phyloP scores from a whole-genome alignment of 2,329 filamentous ascomycete species.

The Aspergillus intermedius region DNA sequence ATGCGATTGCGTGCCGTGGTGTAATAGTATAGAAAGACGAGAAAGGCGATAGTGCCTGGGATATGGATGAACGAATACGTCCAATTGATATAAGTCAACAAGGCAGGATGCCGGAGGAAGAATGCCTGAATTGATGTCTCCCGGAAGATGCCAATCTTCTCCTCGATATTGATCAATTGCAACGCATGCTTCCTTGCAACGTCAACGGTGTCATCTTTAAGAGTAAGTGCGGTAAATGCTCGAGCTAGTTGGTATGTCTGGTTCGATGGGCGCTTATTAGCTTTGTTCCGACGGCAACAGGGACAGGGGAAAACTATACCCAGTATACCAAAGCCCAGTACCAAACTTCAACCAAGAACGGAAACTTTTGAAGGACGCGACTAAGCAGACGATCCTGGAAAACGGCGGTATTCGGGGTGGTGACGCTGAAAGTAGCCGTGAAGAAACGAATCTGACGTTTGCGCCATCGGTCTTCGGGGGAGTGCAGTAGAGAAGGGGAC shows the following conservation, averaged over 20 bases:
- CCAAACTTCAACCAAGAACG: slow-evolving; percentile 69
- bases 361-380: slow-evolving; percentile 59
- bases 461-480: slow-evolving; percentile 44
- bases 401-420: slow-evolving; percentile 55
- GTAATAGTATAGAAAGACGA: slow-evolving; percentile 61
- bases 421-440: slow-evolving; percentile 43
- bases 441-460: slow-evolving; percentile 44
- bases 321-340: slow-evolving; percentile 73
- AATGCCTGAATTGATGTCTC: slow-evolving; percentile 57
- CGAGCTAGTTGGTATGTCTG: slow-evolving; percentile 69
- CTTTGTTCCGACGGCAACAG: not conserved
- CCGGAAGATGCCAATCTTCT: slow-evolving; percentile 58
- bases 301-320: slow-evolving; percentile 43
- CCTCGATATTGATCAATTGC: slow-evolving; percentile 60
- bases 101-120: slow-evolving; percentile 48
- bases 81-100: slow-evolving; percentile 65
- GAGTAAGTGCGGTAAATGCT: slow-evolving; percentile 63
- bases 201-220: slow-evolving; percentile 61
- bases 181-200: slow-evolving; percentile 63
- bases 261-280: not conserved
- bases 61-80: slow-evolving; percentile 74
- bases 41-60: slow-evolving; percentile 66
- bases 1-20: slow-evolving; percentile 56
- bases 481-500: slow-evolving; percentile 38
- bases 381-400: slow-evolving; percentile 57